Evolutionary conservation across 148 eudicot species (phyloP).

Genomic region (Cornus kousa): DNA sequence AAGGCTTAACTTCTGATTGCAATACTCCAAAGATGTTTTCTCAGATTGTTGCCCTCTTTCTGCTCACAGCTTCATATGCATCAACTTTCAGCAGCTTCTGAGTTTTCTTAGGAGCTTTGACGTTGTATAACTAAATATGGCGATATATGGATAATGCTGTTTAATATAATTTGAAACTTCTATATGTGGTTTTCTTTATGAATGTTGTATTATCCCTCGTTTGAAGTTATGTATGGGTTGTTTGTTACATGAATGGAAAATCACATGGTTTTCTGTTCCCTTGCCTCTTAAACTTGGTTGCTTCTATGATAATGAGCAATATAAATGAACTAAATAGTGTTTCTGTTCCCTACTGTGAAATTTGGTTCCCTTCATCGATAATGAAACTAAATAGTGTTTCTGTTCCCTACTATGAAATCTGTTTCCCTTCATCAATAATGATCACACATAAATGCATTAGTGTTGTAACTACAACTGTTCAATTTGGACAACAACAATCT

Average conservation of each 20-base stretch:
- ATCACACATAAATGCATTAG: too few species aligned
- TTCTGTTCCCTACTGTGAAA: too few species aligned
- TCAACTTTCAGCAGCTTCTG: slow-evolving; percentile 13
- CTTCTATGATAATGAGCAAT: neutral
- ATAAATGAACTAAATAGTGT: too few species aligned
- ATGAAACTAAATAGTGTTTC: too few species aligned
- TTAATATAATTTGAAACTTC: neutral
- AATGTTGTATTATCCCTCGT: neutral
- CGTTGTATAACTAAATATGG: neutral
- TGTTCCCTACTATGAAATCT: too few species aligned
- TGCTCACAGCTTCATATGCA: slow-evolving; percentile 16
- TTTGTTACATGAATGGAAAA: neutral
- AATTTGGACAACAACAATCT: too few species aligned
- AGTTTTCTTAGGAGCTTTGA: neutral
- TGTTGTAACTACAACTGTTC: too few species aligned
- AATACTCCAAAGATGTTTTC: slow-evolving; percentile 1
- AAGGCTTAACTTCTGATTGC: slow-evolving; percentile 16
- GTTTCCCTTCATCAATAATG: too few species aligned
- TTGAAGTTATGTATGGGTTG: neutral
- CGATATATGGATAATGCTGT: neutral
- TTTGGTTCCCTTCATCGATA: too few species aligned
- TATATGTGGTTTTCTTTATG: neutral
- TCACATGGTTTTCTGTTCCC: too few species aligned
- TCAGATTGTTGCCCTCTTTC: slow-evolving; percentile 4
- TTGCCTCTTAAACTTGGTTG: too few species aligned